Base-by-base conservation (phyloP, 345 rosid species). In the Acer saccharum region DNA sequence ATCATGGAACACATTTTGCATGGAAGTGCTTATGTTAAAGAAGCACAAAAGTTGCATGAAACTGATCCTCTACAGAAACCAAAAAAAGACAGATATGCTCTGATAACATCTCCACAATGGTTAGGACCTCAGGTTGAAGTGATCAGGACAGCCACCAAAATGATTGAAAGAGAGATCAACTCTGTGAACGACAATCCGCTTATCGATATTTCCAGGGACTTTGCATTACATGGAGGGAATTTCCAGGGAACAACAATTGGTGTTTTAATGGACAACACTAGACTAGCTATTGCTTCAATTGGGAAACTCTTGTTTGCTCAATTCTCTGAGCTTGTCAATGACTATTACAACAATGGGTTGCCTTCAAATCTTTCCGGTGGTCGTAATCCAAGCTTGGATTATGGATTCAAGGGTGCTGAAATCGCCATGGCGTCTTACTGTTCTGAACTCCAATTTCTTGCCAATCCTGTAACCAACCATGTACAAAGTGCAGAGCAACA, bases 191-290 rank as follows among this genome's bases (percentile, higher is more conserved):
- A 92, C 71, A 92, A 90, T 57, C 97, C 97, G 0, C 66, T 90
- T 80, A 92, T 92, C 72, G 97, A 92, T 64, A 92, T 92, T 2
- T 87, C 94, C 0, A 83, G 93, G 63, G 89, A 82, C 83, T 88
- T 87, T 68, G 95, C 95, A 17, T 71, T 92, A 1, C 95, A 92
- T 70, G 93, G 95, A 2, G 97, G 97, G 3, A 92, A 92, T 78
- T 92, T 92, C 87, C 97, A 91, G 68, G 97, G 97, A 14, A 91
- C 97, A 17, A 95, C 95, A 0, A 89, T 92, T 65, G 97, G 97
- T n/a, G 95, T 92, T 9, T 90, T 95, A 0, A 92, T 89, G 95
- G 97, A 91, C 75, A 92, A 92, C 81, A 88, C 90, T 2, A 79
- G 97, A 13, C 77, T 90, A 5, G 95, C 93, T 3, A 78, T 92